These are phyloP conservation scores for Plasmopara viticola DNA, from an alignment of 352 stramenopile genomes.

Conservation along the genomic window DNA sequence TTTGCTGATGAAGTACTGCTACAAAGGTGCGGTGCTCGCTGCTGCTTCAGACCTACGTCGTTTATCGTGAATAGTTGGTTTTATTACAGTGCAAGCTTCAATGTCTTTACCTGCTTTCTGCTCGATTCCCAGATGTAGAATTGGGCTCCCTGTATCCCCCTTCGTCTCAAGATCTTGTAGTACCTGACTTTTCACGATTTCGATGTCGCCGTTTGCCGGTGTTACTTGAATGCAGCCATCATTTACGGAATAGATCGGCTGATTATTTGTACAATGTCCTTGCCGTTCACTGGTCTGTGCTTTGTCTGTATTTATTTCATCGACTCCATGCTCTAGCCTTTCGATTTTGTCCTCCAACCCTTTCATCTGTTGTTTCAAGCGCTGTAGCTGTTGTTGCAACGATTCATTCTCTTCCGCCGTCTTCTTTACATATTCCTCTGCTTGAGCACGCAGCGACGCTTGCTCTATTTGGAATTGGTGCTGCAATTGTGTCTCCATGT, in stretches of 20 bases:
- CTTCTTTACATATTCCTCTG: constrained; percentile 48
- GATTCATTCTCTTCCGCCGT: constrained; percentile 38
- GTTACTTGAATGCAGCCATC: constrained; percentile 15
- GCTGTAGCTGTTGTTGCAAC: constrained; percentile 20
- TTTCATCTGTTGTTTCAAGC: constrained; percentile 25
- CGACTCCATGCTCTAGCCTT: constrained; percentile 10
- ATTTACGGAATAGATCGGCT: constrained; percentile 8
- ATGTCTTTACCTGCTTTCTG: neutral
- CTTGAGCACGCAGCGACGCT: constrained; percentile 32
- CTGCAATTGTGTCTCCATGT: constrained; percentile 46
- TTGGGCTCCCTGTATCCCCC: neutral
- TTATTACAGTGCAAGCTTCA: neutral
- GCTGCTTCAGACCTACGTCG: neutral
- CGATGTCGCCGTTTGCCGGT: constrained; percentile 1
- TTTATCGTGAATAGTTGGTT: neutral
- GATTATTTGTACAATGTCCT: constrained; percentile 2
- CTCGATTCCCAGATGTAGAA: constrained; percentile 1
- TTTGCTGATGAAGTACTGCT: no score
- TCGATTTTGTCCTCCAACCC: constrained; percentile 17
- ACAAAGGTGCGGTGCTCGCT: no score
- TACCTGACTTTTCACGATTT: constrained; percentile 4
- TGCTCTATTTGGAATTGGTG: constrained; percentile 47
- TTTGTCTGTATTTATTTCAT: constrained; percentile 12
- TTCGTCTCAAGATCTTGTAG: constrained; percentile 6
- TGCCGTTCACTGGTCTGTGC: constrained; percentile 1